Evolutionary conservation across 2,329 filamentous ascomycete genomes (phyloP).

Genomic region (Bipolaris bicolor): DNA sequence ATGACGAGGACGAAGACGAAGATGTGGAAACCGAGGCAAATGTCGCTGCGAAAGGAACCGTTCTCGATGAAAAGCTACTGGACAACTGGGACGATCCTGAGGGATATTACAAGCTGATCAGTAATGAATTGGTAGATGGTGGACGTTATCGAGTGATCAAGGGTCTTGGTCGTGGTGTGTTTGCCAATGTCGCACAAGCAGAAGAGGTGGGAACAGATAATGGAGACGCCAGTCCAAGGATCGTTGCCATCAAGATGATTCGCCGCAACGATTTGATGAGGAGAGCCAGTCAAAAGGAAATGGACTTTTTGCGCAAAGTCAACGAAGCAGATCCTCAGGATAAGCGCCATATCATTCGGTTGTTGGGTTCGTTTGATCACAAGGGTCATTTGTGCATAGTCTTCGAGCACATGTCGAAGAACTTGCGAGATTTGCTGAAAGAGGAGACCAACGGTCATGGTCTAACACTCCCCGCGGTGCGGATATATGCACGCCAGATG

Average conservation of each 20-base stretch:
- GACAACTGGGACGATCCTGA: constrained; percentile 95
- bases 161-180: constrained; percentile 90
- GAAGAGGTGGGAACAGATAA: constrained; percentile 37
- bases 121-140: constrained; percentile 85
- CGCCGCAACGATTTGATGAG: constrained; percentile 93
- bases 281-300: constrained; percentile 93
- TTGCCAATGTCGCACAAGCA: constrained; percentile 92
- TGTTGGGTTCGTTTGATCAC: constrained; percentile 88
- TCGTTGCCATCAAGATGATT: constrained; percentile 98
- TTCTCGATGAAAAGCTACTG: constrained; percentile 74
- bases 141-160: constrained; percentile 88
- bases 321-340: constrained; percentile 84
- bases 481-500: constrained; percentile 91
- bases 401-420: constrained; percentile 86
- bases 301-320: constrained; percentile 88
- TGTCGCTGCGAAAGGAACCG: constrained; percentile 33
- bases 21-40: constrained; percentile 63
- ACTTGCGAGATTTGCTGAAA: constrained; percentile 90
- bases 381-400: constrained; percentile 95
- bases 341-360: constrained; percentile 88
- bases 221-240: constrained; percentile 56
- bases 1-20: constrained; percentile 72
- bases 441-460: constrained; percentile 84
- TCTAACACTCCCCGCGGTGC: constrained; percentile 85
- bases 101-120: constrained; percentile 94